phyloP scores from a whole-genome alignment of 768 basidiomycete species.

The Pleurotus ostreatus region DNA sequence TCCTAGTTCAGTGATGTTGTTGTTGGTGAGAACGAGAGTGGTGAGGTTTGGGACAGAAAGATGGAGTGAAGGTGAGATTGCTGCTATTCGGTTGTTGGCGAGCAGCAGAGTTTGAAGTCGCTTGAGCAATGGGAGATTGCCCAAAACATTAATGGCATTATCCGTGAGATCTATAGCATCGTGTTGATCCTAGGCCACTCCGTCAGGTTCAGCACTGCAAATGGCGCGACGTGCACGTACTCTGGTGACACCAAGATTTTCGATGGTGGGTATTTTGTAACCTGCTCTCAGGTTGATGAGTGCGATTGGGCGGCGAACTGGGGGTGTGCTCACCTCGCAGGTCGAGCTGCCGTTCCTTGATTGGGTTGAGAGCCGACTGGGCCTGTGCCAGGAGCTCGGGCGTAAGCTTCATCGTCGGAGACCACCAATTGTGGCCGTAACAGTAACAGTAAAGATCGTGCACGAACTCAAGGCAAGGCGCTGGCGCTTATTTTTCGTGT shows the following conservation, averaged over 20 bases:
- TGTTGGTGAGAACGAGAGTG: constrained; percentile 81
- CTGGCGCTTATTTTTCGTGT: constrained; percentile 17
- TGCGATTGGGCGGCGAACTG: constrained; percentile 11
- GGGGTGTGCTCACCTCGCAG: constrained; percentile 61
- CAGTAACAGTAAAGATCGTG: background rate
- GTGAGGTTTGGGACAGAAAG: constrained; percentile 82
- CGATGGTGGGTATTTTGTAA: constrained; percentile 91
- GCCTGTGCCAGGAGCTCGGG: constrained; percentile 88
- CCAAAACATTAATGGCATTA: constrained; percentile 77
- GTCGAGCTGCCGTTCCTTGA: constrained; percentile 89
- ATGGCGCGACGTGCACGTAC: constrained; percentile 35
- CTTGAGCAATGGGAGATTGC: constrained; percentile 84
- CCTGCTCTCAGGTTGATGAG: constrained; percentile 43
- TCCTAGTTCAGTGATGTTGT: constrained; percentile 74
- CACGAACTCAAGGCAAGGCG: constrained; percentile 12
- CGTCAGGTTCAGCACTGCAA: constrained; percentile 12
- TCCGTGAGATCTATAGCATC: constrained; percentile 94
- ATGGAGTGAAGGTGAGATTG: constrained; percentile 78
- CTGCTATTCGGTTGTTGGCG: constrained; percentile 85
- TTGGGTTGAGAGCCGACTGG: constrained; percentile 70
- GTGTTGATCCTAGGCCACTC: constrained; percentile 70
- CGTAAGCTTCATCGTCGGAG: constrained; percentile 80
- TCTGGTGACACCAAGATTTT: constrained; percentile 93
- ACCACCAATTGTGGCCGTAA: constrained; percentile 5
- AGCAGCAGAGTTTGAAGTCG: constrained; percentile 81